phyloP scores from a whole-genome alignment of 306 rosid genomes.

The Gillenia trifoliata region DNA sequence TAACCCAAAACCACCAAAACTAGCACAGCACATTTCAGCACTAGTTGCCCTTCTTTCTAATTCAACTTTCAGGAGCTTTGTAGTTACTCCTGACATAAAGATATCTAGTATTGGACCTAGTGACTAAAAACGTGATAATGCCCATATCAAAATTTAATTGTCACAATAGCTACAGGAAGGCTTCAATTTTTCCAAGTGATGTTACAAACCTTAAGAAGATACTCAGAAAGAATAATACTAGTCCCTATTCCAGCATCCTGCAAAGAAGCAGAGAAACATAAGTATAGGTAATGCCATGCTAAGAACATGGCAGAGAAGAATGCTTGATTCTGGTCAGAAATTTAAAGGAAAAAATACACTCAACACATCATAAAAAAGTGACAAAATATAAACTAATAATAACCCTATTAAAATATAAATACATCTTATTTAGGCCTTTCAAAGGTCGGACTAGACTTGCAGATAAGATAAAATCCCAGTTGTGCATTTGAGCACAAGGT shows the following conservation, averaged over 20 bases:
- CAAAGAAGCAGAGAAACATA: constrained; percentile 29
- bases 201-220: constrained; percentile 78
- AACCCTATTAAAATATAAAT: not conserved
- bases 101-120: not conserved
- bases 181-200: constrained; percentile 20
- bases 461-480: not conserved
- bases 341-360: not conserved
- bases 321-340: not conserved
- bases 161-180: constrained; percentile 6
- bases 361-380: not conserved
- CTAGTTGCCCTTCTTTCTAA: not conserved
- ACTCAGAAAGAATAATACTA: constrained; percentile 96
- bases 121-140: not conserved
- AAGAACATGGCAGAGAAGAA: not conserved
- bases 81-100: not conserved
- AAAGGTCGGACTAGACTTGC: not conserved
- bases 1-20: not conserved
- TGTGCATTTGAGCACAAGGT: not conserved
- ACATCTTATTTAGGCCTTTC: not conserved
- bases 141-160: constrained; percentile 5
- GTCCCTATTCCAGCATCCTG: constrained; percentile 99
- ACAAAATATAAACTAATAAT: not conserved
- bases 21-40: not conserved
- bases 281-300: constrained; percentile 5
- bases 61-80: not conserved